These are phyloP conservation scores for Panaeolus cyanescens DNA, from an alignment of 768 basidiomycete species.

Conservation along the genomic window DNA sequence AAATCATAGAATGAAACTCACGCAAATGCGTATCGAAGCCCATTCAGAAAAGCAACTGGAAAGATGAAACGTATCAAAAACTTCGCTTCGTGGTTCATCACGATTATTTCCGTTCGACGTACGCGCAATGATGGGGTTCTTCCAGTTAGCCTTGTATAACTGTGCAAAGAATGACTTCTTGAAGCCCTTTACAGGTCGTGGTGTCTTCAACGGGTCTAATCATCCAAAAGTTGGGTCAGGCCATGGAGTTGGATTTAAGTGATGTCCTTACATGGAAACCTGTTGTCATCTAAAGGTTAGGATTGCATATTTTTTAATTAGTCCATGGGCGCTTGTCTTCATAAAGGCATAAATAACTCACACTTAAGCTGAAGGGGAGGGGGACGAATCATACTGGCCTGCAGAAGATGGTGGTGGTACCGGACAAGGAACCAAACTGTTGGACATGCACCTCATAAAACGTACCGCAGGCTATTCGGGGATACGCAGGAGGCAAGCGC, in stretches of 20 bases:
- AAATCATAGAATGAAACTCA: slow-evolving; percentile 21
- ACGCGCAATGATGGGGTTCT: slow-evolving; percentile 41
- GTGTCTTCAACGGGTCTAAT: slow-evolving; percentile 22
- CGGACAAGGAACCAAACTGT: slow-evolving; percentile 34
- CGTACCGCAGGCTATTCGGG: neutral
- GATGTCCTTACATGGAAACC: slow-evolving; percentile 27
- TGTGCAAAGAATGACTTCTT: slow-evolving; percentile 31
- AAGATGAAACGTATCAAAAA: neutral
- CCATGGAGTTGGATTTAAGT: neutral
- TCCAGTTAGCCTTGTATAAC: slow-evolving; percentile 42
- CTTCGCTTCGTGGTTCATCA: neutral
- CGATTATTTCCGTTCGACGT: slow-evolving; percentile 10
- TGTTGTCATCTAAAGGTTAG: slow-evolving; percentile 34
- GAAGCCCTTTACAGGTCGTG: slow-evolving; percentile 25
- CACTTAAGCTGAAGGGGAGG: slow-evolving; percentile 44
- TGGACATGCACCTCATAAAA: neutral
- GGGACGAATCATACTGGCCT: slow-evolving; percentile 40
- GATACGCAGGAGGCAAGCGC: neutral
- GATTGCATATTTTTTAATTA: neutral
- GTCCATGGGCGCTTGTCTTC: neutral
- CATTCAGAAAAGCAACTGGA: slow-evolving; percentile 41
- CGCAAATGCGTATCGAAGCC: slow-evolving; percentile 37
- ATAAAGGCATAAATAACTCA: slow-evolving; percentile 17
- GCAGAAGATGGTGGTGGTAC: slow-evolving; percentile 39
- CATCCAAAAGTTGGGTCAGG: neutral